These are phyloP conservation scores for Mentha longifolia DNA, from an alignment of 257 asterid species.

Conservation along the genomic window DNA sequence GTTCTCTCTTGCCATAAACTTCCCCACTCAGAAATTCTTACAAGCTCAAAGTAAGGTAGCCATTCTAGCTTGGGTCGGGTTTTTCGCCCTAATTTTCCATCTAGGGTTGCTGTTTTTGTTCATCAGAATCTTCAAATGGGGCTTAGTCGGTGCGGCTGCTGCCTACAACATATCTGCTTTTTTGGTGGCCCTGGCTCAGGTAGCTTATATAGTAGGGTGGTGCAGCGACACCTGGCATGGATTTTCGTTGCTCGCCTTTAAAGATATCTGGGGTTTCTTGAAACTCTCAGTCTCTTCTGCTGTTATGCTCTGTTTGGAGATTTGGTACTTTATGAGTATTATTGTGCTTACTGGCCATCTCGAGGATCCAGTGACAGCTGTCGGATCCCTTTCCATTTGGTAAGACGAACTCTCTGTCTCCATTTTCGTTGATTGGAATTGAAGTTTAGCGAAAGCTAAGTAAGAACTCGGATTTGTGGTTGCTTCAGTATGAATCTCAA, in stretches of 20 bases:
- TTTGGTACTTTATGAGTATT: conserved; percentile 98
- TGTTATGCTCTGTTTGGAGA: conserved; percentile 92
- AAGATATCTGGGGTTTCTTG: conserved; percentile 68
- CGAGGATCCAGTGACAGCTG: conserved; percentile 82
- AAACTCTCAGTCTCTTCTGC: conserved; percentile 87
- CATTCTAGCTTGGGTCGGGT: conserved; percentile 83
- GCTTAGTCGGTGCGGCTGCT: conserved; percentile 84
- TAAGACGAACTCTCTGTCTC: conserved; percentile 31
- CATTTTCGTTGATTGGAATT: neutral
- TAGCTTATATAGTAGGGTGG: conserved; percentile 75
- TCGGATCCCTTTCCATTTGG: conserved; percentile 98
- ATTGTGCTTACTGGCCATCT: conserved; percentile 92
- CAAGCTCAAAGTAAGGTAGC: conserved; percentile 88
- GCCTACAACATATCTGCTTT: conserved; percentile 86
- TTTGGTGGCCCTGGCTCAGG: conserved; percentile 77
- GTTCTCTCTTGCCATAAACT: conserved; percentile 86
- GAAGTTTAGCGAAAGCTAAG: neutral
- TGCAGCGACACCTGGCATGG: conserved; percentile 89
- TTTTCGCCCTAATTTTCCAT: conserved; percentile 62
- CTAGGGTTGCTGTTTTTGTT: conserved; percentile 55
- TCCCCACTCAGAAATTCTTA: conserved; percentile 86
- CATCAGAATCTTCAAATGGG: conserved; percentile 73
- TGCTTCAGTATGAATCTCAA: conserved; percentile 84
- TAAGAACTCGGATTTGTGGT: neutral
- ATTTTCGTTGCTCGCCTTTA: conserved; percentile 75